phyloP scores from a whole-genome alignment of 139 green algal genomes.

The Pycnococcus provasolii region DNA sequence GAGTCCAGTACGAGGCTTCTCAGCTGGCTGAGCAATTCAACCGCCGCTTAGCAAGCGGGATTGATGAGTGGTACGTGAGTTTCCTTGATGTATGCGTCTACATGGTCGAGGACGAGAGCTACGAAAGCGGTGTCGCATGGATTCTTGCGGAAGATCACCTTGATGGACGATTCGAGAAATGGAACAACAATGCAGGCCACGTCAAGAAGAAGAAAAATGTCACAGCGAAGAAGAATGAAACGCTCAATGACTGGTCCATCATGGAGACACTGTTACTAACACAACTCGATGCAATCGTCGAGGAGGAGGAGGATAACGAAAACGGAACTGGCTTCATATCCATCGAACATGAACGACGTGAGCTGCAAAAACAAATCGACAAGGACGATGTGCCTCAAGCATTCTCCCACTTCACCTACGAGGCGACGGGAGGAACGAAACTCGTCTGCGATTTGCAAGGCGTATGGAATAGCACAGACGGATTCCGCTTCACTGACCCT shows the following conservation, averaged over 20 bases:
- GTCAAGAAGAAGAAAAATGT: neutral
- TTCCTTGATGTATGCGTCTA: neutral
- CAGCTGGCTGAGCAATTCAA: neutral
- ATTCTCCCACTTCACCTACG: conserved; percentile 37
- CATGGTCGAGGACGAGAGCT: neutral
- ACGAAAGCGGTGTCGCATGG: neutral
- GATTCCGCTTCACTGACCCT: conserved; percentile 35
- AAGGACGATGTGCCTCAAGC: conserved; percentile 25
- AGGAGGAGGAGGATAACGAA: conserved; percentile 21
- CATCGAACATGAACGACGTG: no score
- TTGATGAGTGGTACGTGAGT: neutral
- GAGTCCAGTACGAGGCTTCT: neutral
- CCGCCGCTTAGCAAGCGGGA: neutral
- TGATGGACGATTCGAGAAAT: conserved; percentile 23
- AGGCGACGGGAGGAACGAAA: conserved; percentile 21
- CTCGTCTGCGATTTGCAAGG: conserved; percentile 41
- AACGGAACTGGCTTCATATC: no score
- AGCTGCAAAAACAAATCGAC: neutral
- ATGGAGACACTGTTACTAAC: neutral
- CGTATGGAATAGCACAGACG: conserved; percentile 8
- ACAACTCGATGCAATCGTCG: neutral
- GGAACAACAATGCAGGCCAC: conserved; percentile 22
- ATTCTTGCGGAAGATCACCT: neutral
- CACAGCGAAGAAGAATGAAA: neutral
- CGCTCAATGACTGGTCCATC: neutral